Evolutionary conservation across 1,284 basidiomycete genomes (phyloP).

Genomic region (Farysia itapuensis): DNA sequence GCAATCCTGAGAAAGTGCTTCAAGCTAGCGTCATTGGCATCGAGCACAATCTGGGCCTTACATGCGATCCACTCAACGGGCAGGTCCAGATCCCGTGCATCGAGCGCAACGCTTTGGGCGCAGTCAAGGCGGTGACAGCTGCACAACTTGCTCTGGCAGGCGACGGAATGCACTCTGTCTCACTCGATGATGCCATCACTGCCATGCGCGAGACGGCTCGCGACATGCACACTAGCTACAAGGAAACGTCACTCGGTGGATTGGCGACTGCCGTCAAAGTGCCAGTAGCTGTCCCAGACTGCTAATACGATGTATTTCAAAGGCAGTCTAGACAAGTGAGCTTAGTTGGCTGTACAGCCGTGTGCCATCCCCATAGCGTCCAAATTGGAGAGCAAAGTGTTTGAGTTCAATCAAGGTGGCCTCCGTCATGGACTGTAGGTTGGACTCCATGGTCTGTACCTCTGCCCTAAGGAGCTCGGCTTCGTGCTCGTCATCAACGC

Average conservation of each 20-base stretch:
- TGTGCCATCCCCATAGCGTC: conserved; percentile 2
- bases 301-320: too few relatives aligned
- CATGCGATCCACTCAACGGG: conserved; percentile 62
- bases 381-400: conserved; percentile 5
- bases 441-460: background rate
- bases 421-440: background rate
- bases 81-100: conserved; percentile 84
- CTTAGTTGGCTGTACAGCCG: conserved; percentile 2
- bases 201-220: conserved; percentile 87
- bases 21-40: conserved; percentile 95
- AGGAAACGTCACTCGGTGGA: conserved; percentile 48
- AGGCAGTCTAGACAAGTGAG: too few relatives aligned
- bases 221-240: conserved; percentile 63
- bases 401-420: conserved; percentile 3
- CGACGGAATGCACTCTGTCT: conserved; percentile 80
- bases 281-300: conserved; percentile 55
- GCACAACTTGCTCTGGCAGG: conserved; percentile 83
- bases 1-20: conserved; percentile 61
- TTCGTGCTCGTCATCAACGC: background rate
- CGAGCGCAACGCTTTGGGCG: conserved; percentile 82
- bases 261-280: conserved; percentile 50
- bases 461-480: background rate
- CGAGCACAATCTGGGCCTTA: conserved; percentile 59
- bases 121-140: conserved; percentile 66
- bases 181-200: conserved; percentile 91